A percentile compares a stretch with the other conserved stretches of the same genome.
Evolutionary conservation across 2,329 filamentous ascomycete species (phyloP).

Genomic region (Nannizzia gypsea): DNA sequence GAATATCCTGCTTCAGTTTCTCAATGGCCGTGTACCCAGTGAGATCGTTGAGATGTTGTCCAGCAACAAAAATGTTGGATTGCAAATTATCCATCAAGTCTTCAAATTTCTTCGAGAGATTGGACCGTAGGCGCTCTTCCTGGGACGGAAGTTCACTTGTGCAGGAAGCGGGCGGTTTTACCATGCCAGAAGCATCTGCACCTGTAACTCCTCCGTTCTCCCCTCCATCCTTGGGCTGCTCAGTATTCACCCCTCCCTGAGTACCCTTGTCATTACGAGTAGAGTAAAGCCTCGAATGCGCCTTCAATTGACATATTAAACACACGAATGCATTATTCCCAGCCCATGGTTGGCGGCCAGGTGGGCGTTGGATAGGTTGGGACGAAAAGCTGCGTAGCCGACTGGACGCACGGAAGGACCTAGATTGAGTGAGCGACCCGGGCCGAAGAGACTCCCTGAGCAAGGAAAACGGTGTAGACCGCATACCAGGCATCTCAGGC

Average conservation of each 20-base stretch:
- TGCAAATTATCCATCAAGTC: conserved; percentile 81
- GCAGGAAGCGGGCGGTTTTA: background rate
- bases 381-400: background rate
- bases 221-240: background rate
- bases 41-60: conserved; percentile 80
- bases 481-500: conserved; percentile 1
- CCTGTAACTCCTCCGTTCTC: background rate
- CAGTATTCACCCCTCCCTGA: background rate
- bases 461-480: background rate
- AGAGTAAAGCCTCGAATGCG: conserved; percentile 20
- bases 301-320: conserved; percentile 33
- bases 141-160: conserved; percentile 38
- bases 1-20: conserved; percentile 66
- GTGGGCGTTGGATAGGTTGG: background rate
- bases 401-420: background rate
- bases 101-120: conserved; percentile 50
- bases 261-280: conserved; percentile 16
- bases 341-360: background rate
- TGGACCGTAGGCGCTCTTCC: conserved; percentile 42
- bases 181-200: background rate
- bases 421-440: background rate
- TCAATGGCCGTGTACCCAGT: conserved; percentile 93
- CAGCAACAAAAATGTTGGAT: conserved; percentile 69
- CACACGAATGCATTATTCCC: conserved; percentile 25
- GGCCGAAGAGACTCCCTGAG: background rate